These are phyloP conservation scores for Fraxinus excelsior DNA, from an alignment of 257 asterid species.

Conservation along the genomic window DNA sequence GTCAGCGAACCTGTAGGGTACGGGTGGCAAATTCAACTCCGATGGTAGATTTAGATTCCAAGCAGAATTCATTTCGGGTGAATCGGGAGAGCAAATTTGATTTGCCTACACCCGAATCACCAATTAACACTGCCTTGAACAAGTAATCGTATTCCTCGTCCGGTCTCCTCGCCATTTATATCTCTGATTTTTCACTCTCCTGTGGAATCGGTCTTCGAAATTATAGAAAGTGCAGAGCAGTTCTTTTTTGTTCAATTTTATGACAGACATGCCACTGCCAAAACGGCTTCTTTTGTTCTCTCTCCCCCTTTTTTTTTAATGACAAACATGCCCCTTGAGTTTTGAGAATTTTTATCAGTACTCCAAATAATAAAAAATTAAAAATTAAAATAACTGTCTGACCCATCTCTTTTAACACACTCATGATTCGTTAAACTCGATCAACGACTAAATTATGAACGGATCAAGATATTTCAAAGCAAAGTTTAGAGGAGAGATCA, in stretches of 20 bases:
- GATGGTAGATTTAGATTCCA: conserved; percentile 74
- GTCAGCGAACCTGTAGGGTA: conserved; percentile 57
- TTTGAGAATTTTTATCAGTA: background rate
- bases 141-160: conserved; percentile 76
- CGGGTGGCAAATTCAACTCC: conserved; percentile 81
- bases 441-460: too few species aligned
- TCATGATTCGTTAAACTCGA: too few species aligned
- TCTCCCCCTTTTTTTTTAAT: too few species aligned
- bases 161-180: conserved; percentile 60
- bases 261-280: conserved; percentile 20
- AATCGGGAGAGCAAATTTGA: conserved; percentile 69
- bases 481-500: too few species aligned
- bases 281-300: background rate
- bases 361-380: background rate
- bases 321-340: background rate
- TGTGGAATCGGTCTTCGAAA: conserved; percentile 2
- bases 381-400: too few species aligned
- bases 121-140: conserved; percentile 67
- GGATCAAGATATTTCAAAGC: too few species aligned
- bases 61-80: conserved; percentile 67
- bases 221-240: background rate
- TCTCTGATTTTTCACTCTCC: background rate
- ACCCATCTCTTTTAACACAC: too few species aligned
- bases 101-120: conserved; percentile 76
- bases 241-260: background rate